Evolutionary conservation across 106 monocot species (phyloP), one percentile per base, ranked within the genome.

Genomic region (Phalaenopsis equestris): DNA sequence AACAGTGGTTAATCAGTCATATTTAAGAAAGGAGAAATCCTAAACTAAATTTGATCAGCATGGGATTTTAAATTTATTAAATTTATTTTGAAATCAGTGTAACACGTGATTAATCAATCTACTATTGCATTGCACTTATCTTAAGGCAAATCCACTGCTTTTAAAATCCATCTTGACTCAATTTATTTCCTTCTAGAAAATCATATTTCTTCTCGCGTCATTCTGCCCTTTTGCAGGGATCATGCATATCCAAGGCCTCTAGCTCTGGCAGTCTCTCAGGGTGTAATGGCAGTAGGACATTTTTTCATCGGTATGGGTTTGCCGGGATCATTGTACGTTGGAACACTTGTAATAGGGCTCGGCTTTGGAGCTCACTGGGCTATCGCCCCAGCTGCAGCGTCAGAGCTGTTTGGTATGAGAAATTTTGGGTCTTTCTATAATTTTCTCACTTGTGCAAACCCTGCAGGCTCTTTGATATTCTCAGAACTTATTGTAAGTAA

Each of bases 351-450:
- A 1, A 85, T 90, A 38, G 93, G 93, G 45, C 86, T 93, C 19
- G 92, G 92, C 55, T 92, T 90, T 21, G 92, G 92, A 67, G 90
- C 90, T 48, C 92, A 92, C 49, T 92, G 93, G 93, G 85, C 93
- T 39, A 90, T 93, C 41, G 93, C 87, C 23, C 93, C 93, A 0
- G 93, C 93, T 12, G 86, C 92, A 3, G 90, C 84, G 49, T 92
- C 90, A 21, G 92, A 92, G 74, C 80, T 92, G 18, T 92, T 92
- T 38, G 92, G 92, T 12, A 39, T 92, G 42, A 92, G 80, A 72
- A 87, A 84, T 43, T 92, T 90, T 38, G 92, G 90, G 37, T 80
- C 86, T 7, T 77, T 92, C 79, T 92, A 92, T 77, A 92, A 92
- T 79, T 92, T 92, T 55, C 79, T 92, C 24, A 90, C 92, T 1